Evolutionary conservation across 1,139 yeast species (phyloP).

Genomic region (Zygosaccharomyces pseudobailii): DNA sequence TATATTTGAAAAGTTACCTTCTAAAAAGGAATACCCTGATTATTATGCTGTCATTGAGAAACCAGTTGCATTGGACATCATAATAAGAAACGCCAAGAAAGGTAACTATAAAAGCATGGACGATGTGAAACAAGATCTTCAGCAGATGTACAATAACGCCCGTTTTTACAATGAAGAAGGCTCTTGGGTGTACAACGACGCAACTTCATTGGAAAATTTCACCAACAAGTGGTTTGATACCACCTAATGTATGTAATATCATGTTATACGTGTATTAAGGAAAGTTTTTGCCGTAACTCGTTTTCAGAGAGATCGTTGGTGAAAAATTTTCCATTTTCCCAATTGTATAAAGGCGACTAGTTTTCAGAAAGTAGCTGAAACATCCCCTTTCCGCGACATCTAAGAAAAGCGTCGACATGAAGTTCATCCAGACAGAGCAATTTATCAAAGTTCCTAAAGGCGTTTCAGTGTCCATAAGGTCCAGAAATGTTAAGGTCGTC

Average conservation of each 20-base stretch:
- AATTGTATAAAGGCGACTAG: not conserved
- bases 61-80: constrained; percentile 59
- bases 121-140: constrained; percentile 54
- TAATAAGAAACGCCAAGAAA: constrained; percentile 49
- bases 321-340: not conserved
- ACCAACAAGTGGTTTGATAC: constrained; percentile 25
- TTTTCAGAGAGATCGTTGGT: no score
- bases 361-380: no score
- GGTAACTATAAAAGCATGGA: constrained; percentile 49
- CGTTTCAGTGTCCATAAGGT: constrained; percentile 85
- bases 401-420: constrained; percentile 47
- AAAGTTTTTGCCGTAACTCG: no score
- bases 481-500: constrained; percentile 84
- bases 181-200: constrained; percentile 72
- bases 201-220: constrained; percentile 50
- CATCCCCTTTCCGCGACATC: not conserved
- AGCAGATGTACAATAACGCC: constrained; percentile 72
- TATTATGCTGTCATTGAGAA: constrained; percentile 57
- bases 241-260: constrained; percentile 2
- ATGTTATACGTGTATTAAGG: not conserved
- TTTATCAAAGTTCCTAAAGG: constrained; percentile 89
- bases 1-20: constrained; percentile 66
- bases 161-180: constrained; percentile 80
- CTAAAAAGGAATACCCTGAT: constrained; percentile 63
- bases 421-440: constrained; percentile 95